phyloP scores from a whole-genome alignment of 768 basidiomycete genomes.

The Pulveroboletus ravenelii region DNA sequence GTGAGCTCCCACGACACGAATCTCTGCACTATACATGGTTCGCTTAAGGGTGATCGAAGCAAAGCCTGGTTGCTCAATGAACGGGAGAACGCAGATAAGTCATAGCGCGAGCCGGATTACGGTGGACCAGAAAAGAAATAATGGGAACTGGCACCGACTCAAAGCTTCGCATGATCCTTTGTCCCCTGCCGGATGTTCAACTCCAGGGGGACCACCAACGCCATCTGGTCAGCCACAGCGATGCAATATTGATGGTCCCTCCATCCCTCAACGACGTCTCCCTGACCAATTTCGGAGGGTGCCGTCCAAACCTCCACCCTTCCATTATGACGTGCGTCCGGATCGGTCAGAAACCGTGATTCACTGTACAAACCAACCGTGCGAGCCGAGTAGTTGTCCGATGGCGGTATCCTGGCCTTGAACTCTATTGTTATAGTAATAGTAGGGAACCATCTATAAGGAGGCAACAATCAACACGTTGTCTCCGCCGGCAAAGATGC shows the following conservation, averaged over 20 bases:
- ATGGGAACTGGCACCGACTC: neutral
- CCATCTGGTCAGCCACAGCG: slow-evolving; percentile 59
- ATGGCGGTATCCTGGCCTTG: slow-evolving; percentile 54
- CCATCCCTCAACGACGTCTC: slow-evolving; percentile 43
- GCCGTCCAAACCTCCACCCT: slow-evolving; percentile 66
- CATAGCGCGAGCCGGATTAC: neutral
- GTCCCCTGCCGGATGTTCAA: slow-evolving; percentile 24
- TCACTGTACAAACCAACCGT: slow-evolving; percentile 55
- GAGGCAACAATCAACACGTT: neutral
- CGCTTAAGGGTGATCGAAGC: neutral
- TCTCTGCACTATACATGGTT: neutral
- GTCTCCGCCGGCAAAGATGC: neutral
- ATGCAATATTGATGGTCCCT: slow-evolving; percentile 61
- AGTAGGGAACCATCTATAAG: slow-evolving; percentile 57
- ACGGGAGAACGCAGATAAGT: neutral
- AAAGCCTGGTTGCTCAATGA: neutral
- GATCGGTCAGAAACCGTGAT: slow-evolving; percentile 49
- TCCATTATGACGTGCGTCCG: slow-evolving; percentile 52
- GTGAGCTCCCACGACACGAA: slow-evolving; percentile 2
- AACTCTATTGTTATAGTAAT: slow-evolving; percentile 59
- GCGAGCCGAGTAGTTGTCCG: slow-evolving; percentile 38
- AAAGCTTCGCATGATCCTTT: slow-evolving; percentile 21
- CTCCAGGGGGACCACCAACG: slow-evolving; percentile 37
- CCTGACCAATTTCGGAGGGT: slow-evolving; percentile 50
- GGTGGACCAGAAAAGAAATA: neutral